Conservation (phyloP, 2,329 filamentous ascomycete species). For the Ascochyta lentis region DNA sequence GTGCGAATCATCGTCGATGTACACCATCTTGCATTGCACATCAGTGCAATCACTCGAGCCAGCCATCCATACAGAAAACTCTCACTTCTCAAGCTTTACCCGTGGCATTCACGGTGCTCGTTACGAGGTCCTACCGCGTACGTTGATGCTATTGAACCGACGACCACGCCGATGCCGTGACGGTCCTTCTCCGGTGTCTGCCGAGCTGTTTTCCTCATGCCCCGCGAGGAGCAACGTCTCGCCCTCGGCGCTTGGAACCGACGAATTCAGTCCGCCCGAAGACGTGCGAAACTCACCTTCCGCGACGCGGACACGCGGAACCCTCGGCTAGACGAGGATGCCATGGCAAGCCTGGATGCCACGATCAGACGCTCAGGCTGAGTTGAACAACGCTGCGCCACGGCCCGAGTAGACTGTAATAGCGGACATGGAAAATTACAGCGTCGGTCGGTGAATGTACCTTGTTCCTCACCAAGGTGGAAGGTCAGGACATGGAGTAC, state of each 20-base stretch:
- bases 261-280: background rate
- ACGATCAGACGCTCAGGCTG: background rate
- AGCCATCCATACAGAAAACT: background rate
- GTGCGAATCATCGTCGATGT: background rate
- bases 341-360: background rate
- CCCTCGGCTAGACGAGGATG: background rate
- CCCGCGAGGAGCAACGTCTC: conserved; percentile 9
- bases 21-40: background rate
- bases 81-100: background rate
- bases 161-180: background rate
- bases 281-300: background rate
- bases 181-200: conserved; percentile 7
- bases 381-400: background rate
- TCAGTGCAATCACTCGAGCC: background rate
- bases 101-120: background rate
- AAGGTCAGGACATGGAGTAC: background rate
- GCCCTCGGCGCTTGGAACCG: background rate
- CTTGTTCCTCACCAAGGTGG: background rate
- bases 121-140: background rate
- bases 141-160: conserved; percentile 1
- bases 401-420: conserved; percentile 15
- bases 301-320: background rate
- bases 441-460: background rate
- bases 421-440: conserved; percentile 3
- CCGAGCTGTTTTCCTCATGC: conserved; percentile 5